Conservation (phyloP, 148 eudicot genomes). For the Pharnaceum exiguum region DNA sequence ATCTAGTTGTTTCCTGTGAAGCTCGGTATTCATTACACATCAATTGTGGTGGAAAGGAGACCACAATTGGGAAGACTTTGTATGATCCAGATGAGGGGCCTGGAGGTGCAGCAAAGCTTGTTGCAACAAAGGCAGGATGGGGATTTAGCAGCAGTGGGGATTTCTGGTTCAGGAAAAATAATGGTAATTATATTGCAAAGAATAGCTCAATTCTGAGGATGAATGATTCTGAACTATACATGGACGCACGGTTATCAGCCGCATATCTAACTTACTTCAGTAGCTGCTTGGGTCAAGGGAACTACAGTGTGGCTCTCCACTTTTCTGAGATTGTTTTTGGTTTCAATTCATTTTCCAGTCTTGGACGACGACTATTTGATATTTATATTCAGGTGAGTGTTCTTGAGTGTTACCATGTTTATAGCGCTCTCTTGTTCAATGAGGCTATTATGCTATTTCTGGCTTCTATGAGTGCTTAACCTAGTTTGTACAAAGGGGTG, state of each 20-base stretch:
- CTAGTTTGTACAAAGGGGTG: no score
- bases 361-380: constrained; percentile 68
- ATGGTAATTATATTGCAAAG: constrained; percentile 16
- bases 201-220: constrained; percentile 19
- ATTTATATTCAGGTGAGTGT: constrained; percentile 59
- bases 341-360: constrained; percentile 37
- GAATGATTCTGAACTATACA: constrained; percentile 36
- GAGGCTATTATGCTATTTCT: no score
- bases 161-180: constrained; percentile 18
- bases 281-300: constrained; percentile 60
- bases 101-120: constrained; percentile 39
- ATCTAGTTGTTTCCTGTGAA: constrained; percentile 20
- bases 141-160: constrained; percentile 61
- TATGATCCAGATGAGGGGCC: constrained; percentile 43
- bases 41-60: constrained; percentile 53
- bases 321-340: constrained; percentile 57
- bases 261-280: constrained; percentile 65
- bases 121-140: constrained; percentile 33
- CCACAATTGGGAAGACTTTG: constrained; percentile 22
- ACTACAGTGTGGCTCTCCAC: constrained; percentile 52
- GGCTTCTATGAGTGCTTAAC: no score
- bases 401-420: no score
- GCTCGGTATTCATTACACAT: constrained; percentile 46
- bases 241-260: constrained; percentile 53
- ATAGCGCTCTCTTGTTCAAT: no score